Evolutionary conservation across 352 stramenopile genomes (phyloP), one percentile per base, ranked within the genome.

Genomic region (Blastocystis sp.): DNA sequence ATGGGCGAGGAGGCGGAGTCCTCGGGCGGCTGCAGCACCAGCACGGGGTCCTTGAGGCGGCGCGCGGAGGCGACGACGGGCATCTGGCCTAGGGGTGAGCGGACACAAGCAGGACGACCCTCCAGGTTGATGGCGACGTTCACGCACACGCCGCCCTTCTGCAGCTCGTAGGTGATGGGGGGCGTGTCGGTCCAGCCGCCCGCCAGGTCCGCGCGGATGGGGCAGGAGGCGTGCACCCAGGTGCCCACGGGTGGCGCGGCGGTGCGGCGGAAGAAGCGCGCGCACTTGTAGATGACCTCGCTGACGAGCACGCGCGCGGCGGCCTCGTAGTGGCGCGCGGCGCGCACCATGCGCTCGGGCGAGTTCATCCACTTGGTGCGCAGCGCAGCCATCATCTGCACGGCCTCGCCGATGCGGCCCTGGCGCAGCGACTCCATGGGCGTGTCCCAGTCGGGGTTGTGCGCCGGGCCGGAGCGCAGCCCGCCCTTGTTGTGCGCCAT

Each of bases 141-240:
- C 45, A 91, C 89, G 0, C 93, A 92, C 60, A 90, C 89, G 56
- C 91, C 92, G 17, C 91, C 91, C 43, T 62, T 64, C 48, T 66
- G n/a, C 62, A 81, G 53, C 89, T 95, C 92, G 88, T 92, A 94
- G 38, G 88, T 92, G 52, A 95, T 92, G 9, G 93, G 93, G 60
- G 93, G 92, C 21, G 92, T 95, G 84, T 95, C 93, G 62, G 88
- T 92, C 93, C 93, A 95, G 11, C 92, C 93, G 41, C 93, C 93
- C 1, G 89, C 90, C 14, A 95, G 80, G 88, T 95, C 92, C 2
- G 94, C 89, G 64, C 93, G 86, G 56, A 89, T 91, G 23, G 93
- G 91, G 28, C 92, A 90, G 64, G 77, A 91, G 2, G 91, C 90
- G 21, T 52, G 40, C 62, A 81, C 84, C 84, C 84, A 89, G 23